A percentile compares a stretch with the other conserved stretches of the same genome.
phyloP scores from a whole-genome alignment of 2,329 filamentous ascomycete species.

The Fusarium duplospermum region DNA sequence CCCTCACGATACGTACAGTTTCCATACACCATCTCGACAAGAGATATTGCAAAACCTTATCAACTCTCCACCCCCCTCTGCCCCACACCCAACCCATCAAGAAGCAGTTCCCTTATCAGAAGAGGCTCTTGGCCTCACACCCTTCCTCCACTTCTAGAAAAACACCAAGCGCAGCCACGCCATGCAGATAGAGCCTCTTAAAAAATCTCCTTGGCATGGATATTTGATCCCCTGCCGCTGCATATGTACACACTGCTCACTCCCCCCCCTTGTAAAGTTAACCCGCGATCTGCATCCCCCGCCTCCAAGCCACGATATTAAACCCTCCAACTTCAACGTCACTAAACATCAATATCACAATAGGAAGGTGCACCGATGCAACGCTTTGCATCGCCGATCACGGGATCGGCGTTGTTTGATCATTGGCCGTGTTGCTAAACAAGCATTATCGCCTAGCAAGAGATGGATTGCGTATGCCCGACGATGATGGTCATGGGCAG shows the following conservation, averaged over 20 bases:
- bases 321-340: conserved; percentile 13
- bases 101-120: neutral
- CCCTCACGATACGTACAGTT: neutral
- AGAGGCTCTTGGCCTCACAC: neutral
- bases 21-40: neutral
- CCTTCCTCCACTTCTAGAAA: neutral
- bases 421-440: conserved; percentile 13
- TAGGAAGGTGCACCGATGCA: conserved; percentile 9
- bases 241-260: conserved; percentile 1
- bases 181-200: neutral
- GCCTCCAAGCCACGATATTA: conserved; percentile 12
- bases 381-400: conserved; percentile 24
- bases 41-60: neutral
- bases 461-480: neutral
- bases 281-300: conserved; percentile 28
- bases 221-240: neutral
- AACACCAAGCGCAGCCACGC: neutral
- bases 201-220: neutral
- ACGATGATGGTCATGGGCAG: neutral
- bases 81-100: neutral
- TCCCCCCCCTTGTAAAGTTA: conserved; percentile 8
- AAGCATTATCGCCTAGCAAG: conserved; percentile 1
- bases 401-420: conserved; percentile 23
- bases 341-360: neutral
- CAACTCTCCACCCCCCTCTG: neutral